Evolutionary conservation across 1,284 basidiomycete genomes (phyloP).

Genomic region (Pulveroboletus sp.): DNA sequence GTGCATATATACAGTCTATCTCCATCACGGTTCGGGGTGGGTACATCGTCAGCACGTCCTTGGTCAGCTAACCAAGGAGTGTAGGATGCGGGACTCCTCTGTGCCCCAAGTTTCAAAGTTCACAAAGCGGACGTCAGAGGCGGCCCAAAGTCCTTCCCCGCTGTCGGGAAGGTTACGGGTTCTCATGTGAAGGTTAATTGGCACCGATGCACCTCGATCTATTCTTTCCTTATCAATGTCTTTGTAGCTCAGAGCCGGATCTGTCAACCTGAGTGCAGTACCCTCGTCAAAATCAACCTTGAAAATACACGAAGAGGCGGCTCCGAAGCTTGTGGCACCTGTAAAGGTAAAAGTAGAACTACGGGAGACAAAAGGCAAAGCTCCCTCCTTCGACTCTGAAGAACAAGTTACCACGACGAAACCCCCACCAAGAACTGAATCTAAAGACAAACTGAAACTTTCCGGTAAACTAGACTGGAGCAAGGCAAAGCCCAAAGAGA

Average conservation of each 20-base stretch:
- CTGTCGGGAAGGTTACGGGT: slow-evolving; percentile 54
- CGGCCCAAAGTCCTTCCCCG: slow-evolving; percentile 43
- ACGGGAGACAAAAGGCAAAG: slow-evolving; percentile 23
- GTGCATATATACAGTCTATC: slow-evolving; percentile 69
- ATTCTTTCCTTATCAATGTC: not conserved
- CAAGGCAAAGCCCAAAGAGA: slow-evolving; percentile 51
- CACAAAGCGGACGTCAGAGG: slow-evolving; percentile 50
- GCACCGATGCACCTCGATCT: slow-evolving; percentile 2
- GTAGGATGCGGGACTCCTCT: slow-evolving; percentile 64
- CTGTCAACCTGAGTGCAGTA: slow-evolving; percentile 8
- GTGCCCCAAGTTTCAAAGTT: slow-evolving; percentile 50
- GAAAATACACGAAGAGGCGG: slow-evolving; percentile 19
- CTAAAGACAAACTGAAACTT: slow-evolving; percentile 44
- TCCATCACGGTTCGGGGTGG: slow-evolving; percentile 56
- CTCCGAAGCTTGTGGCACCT: slow-evolving; percentile 3
- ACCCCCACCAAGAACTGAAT: slow-evolving; percentile 9
- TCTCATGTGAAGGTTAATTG: slow-evolving; percentile 51
- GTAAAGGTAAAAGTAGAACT: slow-evolving; percentile 21
- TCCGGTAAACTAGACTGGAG: slow-evolving; percentile 64
- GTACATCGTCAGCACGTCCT: slow-evolving; percentile 23
- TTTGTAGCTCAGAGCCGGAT: slow-evolving; percentile 20
- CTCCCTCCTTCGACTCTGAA: slow-evolving; percentile 18
- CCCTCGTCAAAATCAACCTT: slow-evolving; percentile 36
- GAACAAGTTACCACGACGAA: slow-evolving; percentile 11
- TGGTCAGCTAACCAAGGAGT: not conserved